These are phyloP conservation scores for Fraxinus sp. DNA, from an alignment of 305 asterid species.

Conservation along the genomic window DNA sequence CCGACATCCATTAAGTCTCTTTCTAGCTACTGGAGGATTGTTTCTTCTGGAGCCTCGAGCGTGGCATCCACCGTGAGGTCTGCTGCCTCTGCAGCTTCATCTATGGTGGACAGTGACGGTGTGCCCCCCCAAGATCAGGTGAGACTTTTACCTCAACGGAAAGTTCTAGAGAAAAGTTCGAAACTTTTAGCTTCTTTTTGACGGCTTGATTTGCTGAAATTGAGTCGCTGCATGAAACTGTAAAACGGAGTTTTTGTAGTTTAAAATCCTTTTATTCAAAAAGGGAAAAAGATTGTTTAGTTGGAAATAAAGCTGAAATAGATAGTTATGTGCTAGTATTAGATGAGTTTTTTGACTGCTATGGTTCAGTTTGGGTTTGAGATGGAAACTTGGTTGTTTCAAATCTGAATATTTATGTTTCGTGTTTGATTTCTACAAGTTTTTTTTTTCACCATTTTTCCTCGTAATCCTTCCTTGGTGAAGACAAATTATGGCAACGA, in stretches of 20 bases:
- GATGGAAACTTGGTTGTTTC: background rate
- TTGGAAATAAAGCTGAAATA: background rate
- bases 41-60: constrained; percentile 11
- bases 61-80: constrained; percentile 14
- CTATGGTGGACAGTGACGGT: constrained; percentile 16
- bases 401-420: background rate
- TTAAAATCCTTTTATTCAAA: background rate
- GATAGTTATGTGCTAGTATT: background rate
- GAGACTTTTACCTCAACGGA: background rate
- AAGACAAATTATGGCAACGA: background rate
- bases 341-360: background rate
- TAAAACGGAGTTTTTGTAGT: background rate
- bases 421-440: background rate
- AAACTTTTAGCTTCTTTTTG: background rate
- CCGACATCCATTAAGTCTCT: constrained; percentile 8
- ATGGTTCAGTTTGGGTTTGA: background rate
- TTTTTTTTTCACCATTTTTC: background rate
- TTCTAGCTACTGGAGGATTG: constrained; percentile 11
- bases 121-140: constrained; percentile 11
- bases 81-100: constrained; percentile 13
- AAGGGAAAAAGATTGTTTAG: background rate
- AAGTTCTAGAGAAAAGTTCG: background rate
- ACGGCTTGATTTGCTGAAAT: background rate
- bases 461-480: background rate
- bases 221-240: background rate